These are phyloP conservation scores for Pseudocercospora crystallina DNA, from an alignment of 2,329 filamentous ascomycete species.

Conservation along the genomic window DNA sequence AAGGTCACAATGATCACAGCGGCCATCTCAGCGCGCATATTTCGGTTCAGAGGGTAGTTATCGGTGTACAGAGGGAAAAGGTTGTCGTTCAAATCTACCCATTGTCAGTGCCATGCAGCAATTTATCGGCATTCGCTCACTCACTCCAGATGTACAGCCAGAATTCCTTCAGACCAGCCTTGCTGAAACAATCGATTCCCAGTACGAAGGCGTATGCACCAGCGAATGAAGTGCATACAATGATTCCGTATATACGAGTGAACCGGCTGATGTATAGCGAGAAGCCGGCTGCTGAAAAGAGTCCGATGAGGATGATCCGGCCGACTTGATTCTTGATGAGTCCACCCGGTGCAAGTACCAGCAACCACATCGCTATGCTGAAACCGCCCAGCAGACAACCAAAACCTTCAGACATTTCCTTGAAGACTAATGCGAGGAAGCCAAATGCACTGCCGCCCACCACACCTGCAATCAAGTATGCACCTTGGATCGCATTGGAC, in stretches of 20 bases:
- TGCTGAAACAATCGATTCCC: slow-evolving; percentile 86
- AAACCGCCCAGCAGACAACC: slow-evolving; percentile 86
- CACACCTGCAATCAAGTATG: slow-evolving; percentile 76
- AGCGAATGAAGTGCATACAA: slow-evolving; percentile 73
- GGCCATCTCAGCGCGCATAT: slow-evolving; percentile 82
- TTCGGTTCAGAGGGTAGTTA: slow-evolving; percentile 82
- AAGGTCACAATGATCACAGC: slow-evolving; percentile 72
- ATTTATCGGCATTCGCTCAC: slow-evolving; percentile 26
- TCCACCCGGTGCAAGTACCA: slow-evolving; percentile 74
- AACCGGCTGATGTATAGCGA: slow-evolving; percentile 75
- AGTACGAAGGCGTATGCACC: slow-evolving; percentile 77
- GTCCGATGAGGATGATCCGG: slow-evolving; percentile 73
- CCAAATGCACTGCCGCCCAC: slow-evolving; percentile 74
- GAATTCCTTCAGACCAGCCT: slow-evolving; percentile 91
- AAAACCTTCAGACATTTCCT: slow-evolving; percentile 79
- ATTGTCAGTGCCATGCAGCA: slow-evolving; percentile 14
- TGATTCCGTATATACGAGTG: slow-evolving; percentile 76
- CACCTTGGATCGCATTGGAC: slow-evolving; percentile 74
- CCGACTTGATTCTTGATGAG: slow-evolving; percentile 62
- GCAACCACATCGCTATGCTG: slow-evolving; percentile 85
- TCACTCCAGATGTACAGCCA: slow-evolving; percentile 88
- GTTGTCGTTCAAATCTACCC: slow-evolving; percentile 66
- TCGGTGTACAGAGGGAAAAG: slow-evolving; percentile 74
- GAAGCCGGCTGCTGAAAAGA: slow-evolving; percentile 67
- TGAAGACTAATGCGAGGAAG: slow-evolving; percentile 72